Conservation (phyloP, 805 yeast species). For the Starmerella floricola region DNA sequence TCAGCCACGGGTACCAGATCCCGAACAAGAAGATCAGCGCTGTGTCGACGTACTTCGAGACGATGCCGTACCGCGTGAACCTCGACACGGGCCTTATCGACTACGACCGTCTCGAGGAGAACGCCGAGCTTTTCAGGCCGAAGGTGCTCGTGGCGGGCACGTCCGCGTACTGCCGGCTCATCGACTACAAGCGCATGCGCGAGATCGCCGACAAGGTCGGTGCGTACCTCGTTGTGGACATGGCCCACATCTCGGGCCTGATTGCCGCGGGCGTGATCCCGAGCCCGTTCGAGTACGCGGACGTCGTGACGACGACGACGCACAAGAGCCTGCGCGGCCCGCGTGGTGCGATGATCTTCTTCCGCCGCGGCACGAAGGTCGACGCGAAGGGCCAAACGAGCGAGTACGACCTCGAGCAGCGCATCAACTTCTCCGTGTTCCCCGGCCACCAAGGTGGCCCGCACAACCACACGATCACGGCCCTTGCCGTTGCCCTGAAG, state of each 20-base stretch:
- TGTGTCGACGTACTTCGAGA: slow-evolving; percentile 91
- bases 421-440: slow-evolving; percentile 96
- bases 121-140: slow-evolving; percentile 87
- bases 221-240: slow-evolving; percentile 89
- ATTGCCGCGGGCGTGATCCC: slow-evolving; percentile 92
- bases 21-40: slow-evolving; percentile 86
- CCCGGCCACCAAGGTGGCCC: slow-evolving; percentile 99
- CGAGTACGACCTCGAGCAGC: slow-evolving; percentile 80
- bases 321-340: slow-evolving; percentile 99
- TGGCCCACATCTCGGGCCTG: slow-evolving; percentile 97
- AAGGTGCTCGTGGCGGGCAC: slow-evolving; percentile 96
- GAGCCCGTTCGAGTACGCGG: slow-evolving; percentile 94
- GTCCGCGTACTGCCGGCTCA: slow-evolving; percentile 91
- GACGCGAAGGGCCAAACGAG: slow-evolving; percentile 89
- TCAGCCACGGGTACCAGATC: slow-evolving; percentile 97
- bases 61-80: slow-evolving; percentile 95
- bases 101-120: slow-evolving; percentile 86
- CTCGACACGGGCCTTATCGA: slow-evolving; percentile 89
- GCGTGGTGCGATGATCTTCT: slow-evolving; percentile 99
- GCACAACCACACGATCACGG: slow-evolving; percentile 97
- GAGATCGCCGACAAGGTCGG: slow-evolving; percentile 95
- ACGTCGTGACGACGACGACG: slow-evolving; percentile 95
- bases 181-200: slow-evolving; percentile 94
- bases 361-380: slow-evolving; percentile 87
- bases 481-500: slow-evolving; percentile 90